phyloP scores from a whole-genome alignment of 1,284 basidiomycete species.

The Sanghuangporus weigelae region DNA sequence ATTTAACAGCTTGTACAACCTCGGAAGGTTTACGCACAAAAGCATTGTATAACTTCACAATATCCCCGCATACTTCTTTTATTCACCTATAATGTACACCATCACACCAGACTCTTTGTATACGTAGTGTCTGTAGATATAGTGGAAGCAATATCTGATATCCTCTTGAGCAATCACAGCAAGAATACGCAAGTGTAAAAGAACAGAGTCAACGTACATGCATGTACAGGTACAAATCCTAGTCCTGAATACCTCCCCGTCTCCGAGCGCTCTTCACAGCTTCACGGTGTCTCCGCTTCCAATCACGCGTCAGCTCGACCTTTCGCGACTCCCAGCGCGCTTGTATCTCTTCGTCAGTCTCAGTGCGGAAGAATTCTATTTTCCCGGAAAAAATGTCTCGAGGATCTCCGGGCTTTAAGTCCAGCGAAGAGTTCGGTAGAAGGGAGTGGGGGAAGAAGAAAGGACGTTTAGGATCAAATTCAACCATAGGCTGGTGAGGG shows the following conservation, averaged over 20 bases:
- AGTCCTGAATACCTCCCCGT: constrained; percentile 36
- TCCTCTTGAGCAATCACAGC: background rate
- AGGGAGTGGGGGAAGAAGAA: constrained; percentile 56
- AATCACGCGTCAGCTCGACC: constrained; percentile 67
- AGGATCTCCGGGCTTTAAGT: constrained; percentile 22
- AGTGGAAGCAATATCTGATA: too few species aligned
- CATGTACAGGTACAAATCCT: constrained; percentile 16
- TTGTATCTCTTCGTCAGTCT: constrained; percentile 57
- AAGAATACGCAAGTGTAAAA: background rate
- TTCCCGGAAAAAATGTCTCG: constrained; percentile 35
- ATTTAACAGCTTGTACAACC: too few species aligned
- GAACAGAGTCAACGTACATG: background rate
- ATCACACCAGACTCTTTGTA: too few species aligned
- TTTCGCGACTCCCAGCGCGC: constrained; percentile 68
- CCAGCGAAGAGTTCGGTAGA: constrained; percentile 17
- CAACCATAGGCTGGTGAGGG: background rate
- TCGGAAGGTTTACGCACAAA: too few species aligned
- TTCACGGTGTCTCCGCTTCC: constrained; percentile 77
- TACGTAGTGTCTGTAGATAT: too few species aligned
- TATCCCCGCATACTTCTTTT: too few species aligned
- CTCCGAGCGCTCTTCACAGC: constrained; percentile 66
- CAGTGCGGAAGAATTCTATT: constrained; percentile 37
- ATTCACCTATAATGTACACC: too few species aligned
- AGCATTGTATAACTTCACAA: too few species aligned
- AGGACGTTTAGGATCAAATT: constrained; percentile 46